Conservation (phyloP, 163 green algal genomes). For the Prototheca stagnorum region DNA sequence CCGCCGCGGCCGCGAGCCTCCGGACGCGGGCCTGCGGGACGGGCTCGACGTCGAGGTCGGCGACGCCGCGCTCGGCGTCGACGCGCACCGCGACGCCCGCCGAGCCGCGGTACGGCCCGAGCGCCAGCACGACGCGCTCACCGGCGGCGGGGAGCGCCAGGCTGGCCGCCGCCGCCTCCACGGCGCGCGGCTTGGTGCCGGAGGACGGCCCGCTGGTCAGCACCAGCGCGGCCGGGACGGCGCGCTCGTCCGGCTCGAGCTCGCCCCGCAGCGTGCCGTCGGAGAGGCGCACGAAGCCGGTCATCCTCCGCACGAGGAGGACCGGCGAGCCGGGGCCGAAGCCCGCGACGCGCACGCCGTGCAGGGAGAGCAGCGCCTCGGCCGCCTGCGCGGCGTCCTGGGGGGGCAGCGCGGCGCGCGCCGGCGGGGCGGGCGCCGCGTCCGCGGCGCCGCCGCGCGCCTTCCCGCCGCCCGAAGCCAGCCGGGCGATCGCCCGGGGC, state of each 20-base stretch:
- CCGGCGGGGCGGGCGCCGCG: no score
- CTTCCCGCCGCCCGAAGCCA: no score
- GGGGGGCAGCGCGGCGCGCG: no score
- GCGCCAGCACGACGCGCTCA: conserved; percentile 45
- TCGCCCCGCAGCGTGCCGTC: conserved; percentile 67
- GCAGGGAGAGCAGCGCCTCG: no score
- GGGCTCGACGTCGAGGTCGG: conserved; percentile 2
- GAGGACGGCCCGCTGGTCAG: conserved; percentile 33
- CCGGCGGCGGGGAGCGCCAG: conserved; percentile 11
- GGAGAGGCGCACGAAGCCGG: conserved; percentile 25
- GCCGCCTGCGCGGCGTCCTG: no score
- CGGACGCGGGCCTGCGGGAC: not conserved
- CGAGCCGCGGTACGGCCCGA: conserved; percentile 56
- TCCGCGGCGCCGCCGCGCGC: no score
- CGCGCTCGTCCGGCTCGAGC: conserved; percentile 39
- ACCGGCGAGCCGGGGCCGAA: no score
- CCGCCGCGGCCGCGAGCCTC: no score
- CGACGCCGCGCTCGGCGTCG: conserved; percentile 3
- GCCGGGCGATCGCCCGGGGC: no score
- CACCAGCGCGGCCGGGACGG: conserved; percentile 30
- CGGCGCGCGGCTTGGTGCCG: conserved; percentile 23
- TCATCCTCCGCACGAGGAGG: no score
- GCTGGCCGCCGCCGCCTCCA: conserved; percentile 1
- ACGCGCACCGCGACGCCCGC: conserved; percentile 45
- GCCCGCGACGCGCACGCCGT: no score